A percentile compares a stretch with the other conserved stretches of the same genome.
Evolutionary conservation across 23 red algal species (phyloP).

Genomic region (Gracilaria vermiculophylla): DNA sequence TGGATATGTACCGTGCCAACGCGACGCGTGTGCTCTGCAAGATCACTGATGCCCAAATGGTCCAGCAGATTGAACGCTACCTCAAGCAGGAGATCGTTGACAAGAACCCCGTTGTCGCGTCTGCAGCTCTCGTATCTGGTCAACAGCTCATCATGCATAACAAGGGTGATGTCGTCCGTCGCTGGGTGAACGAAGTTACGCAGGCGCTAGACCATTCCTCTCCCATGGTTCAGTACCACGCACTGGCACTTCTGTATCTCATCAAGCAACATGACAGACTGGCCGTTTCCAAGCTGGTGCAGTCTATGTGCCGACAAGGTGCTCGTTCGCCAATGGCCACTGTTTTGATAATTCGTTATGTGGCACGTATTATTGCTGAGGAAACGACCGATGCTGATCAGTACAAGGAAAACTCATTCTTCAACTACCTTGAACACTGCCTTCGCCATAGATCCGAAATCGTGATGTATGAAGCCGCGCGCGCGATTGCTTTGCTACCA

Average conservation of each 20-base stretch:
- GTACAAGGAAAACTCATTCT: conserved; percentile 39
- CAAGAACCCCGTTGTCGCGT: conserved; percentile 91
- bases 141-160: conserved; percentile 84
- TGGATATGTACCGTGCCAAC: conserved; percentile 96
- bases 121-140: conserved; percentile 91
- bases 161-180: conserved; percentile 97
- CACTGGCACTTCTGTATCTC: conserved; percentile 86
- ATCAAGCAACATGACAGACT: conserved; percentile 89
- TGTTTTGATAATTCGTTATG: conserved; percentile 87
- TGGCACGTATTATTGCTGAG: conserved; percentile 73
- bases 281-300: conserved; percentile 92
- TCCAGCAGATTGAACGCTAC: conserved; percentile 94
- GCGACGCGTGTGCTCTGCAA: conserved; percentile 95
- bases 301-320: conserved; percentile 75
- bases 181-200: conserved; percentile 95
- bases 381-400: conserved; percentile 18
- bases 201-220: conserved; percentile 94
- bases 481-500: conserved; percentile 75
- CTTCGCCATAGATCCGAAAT: conserved; percentile 90
- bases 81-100: conserved; percentile 98
- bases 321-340: conserved; percentile 89
- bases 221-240: conserved; percentile 99
- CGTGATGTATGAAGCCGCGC: conserved; percentile 91
- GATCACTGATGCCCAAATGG: conserved; percentile 95
- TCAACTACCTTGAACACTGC: conserved; percentile 90